Conservation (phyloP, 495 filamentous ascomycete species). For the Sporormia fimetaria region DNA sequence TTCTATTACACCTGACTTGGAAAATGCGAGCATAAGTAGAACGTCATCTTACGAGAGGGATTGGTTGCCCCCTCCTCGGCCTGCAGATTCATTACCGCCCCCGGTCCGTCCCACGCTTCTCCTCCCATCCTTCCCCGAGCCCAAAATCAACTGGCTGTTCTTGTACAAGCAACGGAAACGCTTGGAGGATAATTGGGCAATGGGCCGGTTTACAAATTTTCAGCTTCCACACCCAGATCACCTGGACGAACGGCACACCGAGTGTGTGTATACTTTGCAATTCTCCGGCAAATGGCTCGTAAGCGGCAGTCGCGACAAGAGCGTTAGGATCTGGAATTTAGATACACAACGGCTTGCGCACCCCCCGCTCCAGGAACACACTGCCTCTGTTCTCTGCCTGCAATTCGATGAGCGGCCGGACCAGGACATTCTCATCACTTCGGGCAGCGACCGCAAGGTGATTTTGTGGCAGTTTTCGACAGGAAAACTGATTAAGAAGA, state of each 20-base stretch:
- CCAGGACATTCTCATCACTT: slow-evolving; percentile 85
- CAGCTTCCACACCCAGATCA: slow-evolving; percentile 76
- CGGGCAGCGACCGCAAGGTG: slow-evolving; percentile 80
- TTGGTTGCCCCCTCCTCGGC: not conserved
- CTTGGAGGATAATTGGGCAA: slow-evolving; percentile 85
- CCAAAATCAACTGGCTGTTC: slow-evolving; percentile 67
- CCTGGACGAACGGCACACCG: slow-evolving; percentile 70
- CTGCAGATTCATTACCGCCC: slow-evolving; percentile 12
- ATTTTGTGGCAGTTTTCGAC: slow-evolving; percentile 93
- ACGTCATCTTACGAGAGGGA: slow-evolving; percentile 6
- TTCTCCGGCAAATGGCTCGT: slow-evolving; percentile 77
- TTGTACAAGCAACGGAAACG: slow-evolving; percentile 78
- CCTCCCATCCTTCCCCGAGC: slow-evolving; percentile 32
- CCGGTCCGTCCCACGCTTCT: slow-evolving; percentile 22
- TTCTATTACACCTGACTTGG: not conserved
- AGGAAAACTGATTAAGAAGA: slow-evolving; percentile 61
- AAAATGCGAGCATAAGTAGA: slow-evolving; percentile 2
- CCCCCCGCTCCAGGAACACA: slow-evolving; percentile 61
- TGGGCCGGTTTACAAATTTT: slow-evolving; percentile 71
- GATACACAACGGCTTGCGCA: slow-evolving; percentile 64
- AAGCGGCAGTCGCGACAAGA: slow-evolving; percentile 81
- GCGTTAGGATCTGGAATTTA: slow-evolving; percentile 83
- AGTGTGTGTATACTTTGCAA: slow-evolving; percentile 94
- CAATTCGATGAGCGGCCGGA: slow-evolving; percentile 90
- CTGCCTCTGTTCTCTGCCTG: slow-evolving; percentile 81